phyloP scores from a whole-genome alignment of 192 early-diverging fungal genomes.

The Lobosporangium transversale region DNA sequence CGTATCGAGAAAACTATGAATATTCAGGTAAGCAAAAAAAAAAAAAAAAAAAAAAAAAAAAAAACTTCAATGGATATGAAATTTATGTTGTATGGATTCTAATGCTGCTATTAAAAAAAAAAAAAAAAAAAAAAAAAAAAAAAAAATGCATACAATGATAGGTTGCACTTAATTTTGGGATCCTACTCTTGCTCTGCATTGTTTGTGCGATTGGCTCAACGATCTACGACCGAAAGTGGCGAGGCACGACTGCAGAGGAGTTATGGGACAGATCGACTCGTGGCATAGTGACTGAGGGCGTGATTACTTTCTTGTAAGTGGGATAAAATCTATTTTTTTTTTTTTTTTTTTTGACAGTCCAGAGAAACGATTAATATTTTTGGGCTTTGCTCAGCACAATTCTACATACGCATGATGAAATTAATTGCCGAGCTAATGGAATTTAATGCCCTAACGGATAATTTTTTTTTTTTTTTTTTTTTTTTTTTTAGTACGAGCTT shows the following conservation, averaged over 20 bases:
- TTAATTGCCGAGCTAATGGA: not conserved
- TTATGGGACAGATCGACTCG: constrained; percentile 19
- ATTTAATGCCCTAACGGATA: not conserved
- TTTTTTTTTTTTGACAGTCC: no score
- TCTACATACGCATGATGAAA: no score
- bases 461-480: constrained; percentile 20
- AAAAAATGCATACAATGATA: no score
- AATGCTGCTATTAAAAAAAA: no score
- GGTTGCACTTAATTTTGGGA: constrained; percentile 55
- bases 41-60: no score
- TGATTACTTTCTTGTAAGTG: constrained; percentile 57
- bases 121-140: no score
- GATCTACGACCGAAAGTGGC: constrained; percentile 25
- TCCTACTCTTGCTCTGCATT: constrained; percentile 52
- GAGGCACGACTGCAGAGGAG: constrained; percentile 10
- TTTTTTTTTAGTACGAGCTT: constrained; percentile 72
- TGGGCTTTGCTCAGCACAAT: no score
- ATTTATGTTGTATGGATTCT: no score
- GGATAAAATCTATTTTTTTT: no score
- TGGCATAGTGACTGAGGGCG: constrained; percentile 14
- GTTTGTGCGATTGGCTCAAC: constrained; percentile 51
- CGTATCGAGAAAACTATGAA: constrained; percentile 91
- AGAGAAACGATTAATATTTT: no score
- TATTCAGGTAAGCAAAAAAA: constrained; percentile 56
- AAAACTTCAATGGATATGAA: no score